phyloP scores from a whole-genome alignment of 495 filamentous ascomycete species.

The Platismatia glauca region DNA sequence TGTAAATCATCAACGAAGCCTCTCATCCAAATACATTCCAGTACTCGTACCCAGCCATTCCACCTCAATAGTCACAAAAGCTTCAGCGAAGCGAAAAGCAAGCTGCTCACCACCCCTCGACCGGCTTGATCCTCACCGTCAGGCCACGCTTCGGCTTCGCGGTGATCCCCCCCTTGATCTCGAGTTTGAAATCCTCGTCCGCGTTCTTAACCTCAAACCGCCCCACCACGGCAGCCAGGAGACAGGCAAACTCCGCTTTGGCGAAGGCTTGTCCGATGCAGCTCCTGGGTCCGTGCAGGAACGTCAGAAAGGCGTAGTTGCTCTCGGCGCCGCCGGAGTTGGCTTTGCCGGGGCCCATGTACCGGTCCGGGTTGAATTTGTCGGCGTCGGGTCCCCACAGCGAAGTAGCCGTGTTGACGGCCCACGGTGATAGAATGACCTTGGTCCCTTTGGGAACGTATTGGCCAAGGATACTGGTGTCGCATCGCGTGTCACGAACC shows the following conservation, averaged over 20 bases:
- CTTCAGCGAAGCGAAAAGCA: background rate
- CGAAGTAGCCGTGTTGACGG: slow-evolving; percentile 62
- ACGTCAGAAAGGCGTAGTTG: slow-evolving; percentile 72
- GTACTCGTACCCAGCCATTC: background rate
- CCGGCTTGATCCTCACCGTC: slow-evolving; percentile 47
- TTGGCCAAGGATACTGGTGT: slow-evolving; percentile 54
- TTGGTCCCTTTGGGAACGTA: slow-evolving; percentile 47
- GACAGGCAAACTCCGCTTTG: slow-evolving; percentile 70
- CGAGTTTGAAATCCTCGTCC: slow-evolving; percentile 50
- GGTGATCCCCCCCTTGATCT: slow-evolving; percentile 51
- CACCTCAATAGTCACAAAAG: background rate
- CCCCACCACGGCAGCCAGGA: slow-evolving; percentile 69
- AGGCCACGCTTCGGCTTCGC: slow-evolving; percentile 56
- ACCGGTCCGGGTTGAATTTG: slow-evolving; percentile 73
- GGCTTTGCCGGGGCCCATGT: slow-evolving; percentile 47
- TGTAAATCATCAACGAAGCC: background rate
- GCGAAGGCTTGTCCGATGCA: slow-evolving; percentile 82
- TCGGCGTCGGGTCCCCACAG: slow-evolving; percentile 81
- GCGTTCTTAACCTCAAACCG: slow-evolving; percentile 56
- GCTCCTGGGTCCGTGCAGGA: slow-evolving; percentile 69
- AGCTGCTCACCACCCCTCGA: slow-evolving; percentile 55
- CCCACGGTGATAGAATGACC: slow-evolving; percentile 41
- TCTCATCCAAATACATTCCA: background rate
- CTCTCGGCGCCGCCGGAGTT: slow-evolving; percentile 47
- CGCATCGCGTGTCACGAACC: slow-evolving; percentile 49